Evolutionary conservation across 1,284 basidiomycete species (phyloP), one percentile per base, ranked within the genome.

Genomic region (Coniophora puteana): DNA sequence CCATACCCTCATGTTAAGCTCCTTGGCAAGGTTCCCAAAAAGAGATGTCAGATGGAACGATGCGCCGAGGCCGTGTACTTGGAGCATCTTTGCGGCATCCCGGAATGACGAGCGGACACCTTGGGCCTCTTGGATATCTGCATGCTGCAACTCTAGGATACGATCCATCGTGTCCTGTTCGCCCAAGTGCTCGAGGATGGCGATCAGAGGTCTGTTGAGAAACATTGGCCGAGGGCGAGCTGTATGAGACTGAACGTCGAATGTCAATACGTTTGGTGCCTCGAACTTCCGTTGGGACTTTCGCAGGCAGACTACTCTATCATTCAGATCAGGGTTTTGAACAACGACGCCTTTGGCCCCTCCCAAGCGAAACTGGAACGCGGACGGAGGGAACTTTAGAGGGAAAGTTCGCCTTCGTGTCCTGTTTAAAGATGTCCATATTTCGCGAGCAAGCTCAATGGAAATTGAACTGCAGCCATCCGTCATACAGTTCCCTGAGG

Each of bases 281-380:
- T 68, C 66, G 47, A 76, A 77, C 48, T 78, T 78, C 34, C 63
- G 54, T 57, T 74, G 73, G 0, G 69, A 72, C 3, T 63, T 61
- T 4, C 76, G 65, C 8, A 76, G 51, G 45, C 54, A 54, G 25
- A 78, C 53, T 1, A 60, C 50, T 27, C 53, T 47, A 2, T 58
- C 62, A n/a, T 46, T 29, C 0, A 74, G 52, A 4, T 49, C 53
- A 10, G 62, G 58, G 45, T 78, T 72, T 31, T 67, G 52, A 0
- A 66, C 62, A n/a, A 78, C 58, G 47, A 78, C 67, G 1, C 75
- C 69, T 44, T 72, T 72, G 14, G 56, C 67, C 10, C 69, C 71
- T 3, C 62, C 61, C 10, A 69, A 54, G 21, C 71, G 62, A 40
- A 71, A 61, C 43, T 74, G 69, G 41, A 53, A 61, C 5, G 62